These are phyloP conservation scores for Amanita polypyramis DNA, from an alignment of 768 basidiomycete genomes.

Conservation along the genomic window DNA sequence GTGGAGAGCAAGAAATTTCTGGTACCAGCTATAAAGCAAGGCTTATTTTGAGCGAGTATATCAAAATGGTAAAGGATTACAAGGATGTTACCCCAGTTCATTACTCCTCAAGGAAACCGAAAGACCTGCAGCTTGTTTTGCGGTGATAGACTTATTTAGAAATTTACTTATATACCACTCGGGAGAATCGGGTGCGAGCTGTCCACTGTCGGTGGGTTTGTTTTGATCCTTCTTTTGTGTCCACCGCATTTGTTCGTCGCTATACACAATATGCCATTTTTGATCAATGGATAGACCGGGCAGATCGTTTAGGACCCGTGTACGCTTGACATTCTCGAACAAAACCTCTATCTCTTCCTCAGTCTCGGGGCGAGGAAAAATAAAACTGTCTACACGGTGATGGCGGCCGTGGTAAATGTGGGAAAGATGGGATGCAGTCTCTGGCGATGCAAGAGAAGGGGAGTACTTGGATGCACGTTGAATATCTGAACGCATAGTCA, in stretches of 20 bases:
- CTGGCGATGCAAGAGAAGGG: constrained; percentile 40
- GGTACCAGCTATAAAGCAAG: constrained; percentile 56
- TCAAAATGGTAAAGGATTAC: constrained; percentile 7
- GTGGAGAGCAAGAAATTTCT: constrained; percentile 59
- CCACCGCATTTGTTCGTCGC: constrained; percentile 73
- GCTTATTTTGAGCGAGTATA: constrained; percentile 11
- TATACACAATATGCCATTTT: constrained; percentile 89
- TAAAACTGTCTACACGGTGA: constrained; percentile 37
- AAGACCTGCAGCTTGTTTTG: constrained; percentile 70
- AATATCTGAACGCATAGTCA: constrained; percentile 46
- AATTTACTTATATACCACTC: constrained; percentile 93
- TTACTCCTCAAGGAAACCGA: constrained; percentile 71
- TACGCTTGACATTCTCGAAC: constrained; percentile 69
- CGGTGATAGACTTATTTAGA: constrained; percentile 74
- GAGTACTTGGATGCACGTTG: constrained; percentile 56
- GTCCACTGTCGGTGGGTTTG: constrained; percentile 50
- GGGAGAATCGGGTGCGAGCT: constrained; percentile 55
- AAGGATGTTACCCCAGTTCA: constrained; percentile 50
- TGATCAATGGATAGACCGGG: constrained; percentile 61
- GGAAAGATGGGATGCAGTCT: constrained; percentile 30
- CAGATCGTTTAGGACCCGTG: constrained; percentile 53
- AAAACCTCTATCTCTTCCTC: constrained; percentile 72
- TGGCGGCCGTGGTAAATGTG: constrained; percentile 41
- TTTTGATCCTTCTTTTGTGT: constrained; percentile 41
- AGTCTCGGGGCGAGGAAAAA: constrained; percentile 70